phyloP scores from a whole-genome alignment of 352 stramenopile species.

The Pseudoperonospora humuli region DNA sequence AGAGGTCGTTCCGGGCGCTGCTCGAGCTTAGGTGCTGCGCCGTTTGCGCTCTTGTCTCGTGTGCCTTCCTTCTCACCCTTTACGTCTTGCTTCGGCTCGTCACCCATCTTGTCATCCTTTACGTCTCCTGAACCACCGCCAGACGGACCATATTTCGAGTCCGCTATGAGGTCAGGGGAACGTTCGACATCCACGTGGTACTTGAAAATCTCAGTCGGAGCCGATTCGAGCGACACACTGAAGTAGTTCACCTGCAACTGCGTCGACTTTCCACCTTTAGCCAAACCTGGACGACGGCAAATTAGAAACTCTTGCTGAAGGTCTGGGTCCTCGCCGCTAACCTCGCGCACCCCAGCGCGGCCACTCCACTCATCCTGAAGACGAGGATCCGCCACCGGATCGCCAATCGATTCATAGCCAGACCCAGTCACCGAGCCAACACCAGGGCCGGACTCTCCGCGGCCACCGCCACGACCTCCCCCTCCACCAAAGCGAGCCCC shows the following conservation, averaged over 20 bases:
- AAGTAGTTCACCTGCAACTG: constrained; percentile 64
- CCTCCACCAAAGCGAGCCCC: constrained; percentile 26
- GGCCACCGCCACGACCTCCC: constrained; percentile 24
- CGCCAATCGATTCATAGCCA: constrained; percentile 47
- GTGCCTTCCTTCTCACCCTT: constrained; percentile 29
- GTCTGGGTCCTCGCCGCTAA: constrained; percentile 35
- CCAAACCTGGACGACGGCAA: constrained; percentile 35
- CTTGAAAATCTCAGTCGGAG: constrained; percentile 51
- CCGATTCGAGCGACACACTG: constrained; percentile 37
- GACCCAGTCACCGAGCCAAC: constrained; percentile 33
- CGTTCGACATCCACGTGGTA: constrained; percentile 63
- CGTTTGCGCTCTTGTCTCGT: constrained; percentile 31
- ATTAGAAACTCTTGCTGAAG: constrained; percentile 38
- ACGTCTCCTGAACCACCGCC: constrained; percentile 13
- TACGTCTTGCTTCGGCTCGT: constrained; percentile 24
- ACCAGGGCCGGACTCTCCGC: constrained; percentile 28
- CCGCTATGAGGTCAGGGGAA: constrained; percentile 25
- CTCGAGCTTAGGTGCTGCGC: constrained; percentile 24
- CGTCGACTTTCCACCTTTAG: constrained; percentile 25
- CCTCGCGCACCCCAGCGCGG: constrained; percentile 20
- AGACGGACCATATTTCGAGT: constrained; percentile 45
- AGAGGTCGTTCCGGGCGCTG: constrained; percentile 26
- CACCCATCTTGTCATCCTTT: constrained; percentile 35
- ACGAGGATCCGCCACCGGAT: constrained; percentile 41
- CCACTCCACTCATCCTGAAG: constrained; percentile 45